These are phyloP conservation scores for Loxodes magnus DNA, from an alignment of 73 alveolate genomes.

Conservation along the genomic window DNA sequence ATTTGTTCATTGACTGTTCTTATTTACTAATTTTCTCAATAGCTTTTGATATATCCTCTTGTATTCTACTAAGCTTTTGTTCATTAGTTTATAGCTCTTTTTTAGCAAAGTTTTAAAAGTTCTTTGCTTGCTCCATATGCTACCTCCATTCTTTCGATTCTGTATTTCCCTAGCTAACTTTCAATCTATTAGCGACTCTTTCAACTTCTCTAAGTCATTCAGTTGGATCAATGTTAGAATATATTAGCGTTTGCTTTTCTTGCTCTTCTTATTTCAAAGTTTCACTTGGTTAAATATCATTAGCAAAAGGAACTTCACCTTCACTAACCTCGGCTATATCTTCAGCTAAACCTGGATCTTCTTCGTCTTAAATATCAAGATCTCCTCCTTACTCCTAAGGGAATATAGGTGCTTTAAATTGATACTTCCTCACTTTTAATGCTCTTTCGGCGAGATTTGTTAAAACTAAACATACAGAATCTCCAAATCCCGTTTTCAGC, in stretches of 20 bases:
- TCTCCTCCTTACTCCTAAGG: slow-evolving; percentile 12
- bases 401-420: slow-evolving; percentile 34
- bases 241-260: slow-evolving; percentile 21
- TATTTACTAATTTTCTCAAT: slow-evolving; percentile 35
- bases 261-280: slow-evolving; percentile 17
- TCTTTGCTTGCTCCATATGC: slow-evolving; percentile 50
- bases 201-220: slow-evolving; percentile 60
- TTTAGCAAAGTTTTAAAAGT: slow-evolving; percentile 29
- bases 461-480: slow-evolving; percentile 36
- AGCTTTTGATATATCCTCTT: slow-evolving; percentile 42
- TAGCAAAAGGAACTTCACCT: slow-evolving; percentile 42
- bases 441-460: slow-evolving; percentile 24
- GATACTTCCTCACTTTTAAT: slow-evolving; percentile 21
- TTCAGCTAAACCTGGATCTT: slow-evolving; percentile 23
- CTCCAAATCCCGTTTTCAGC: slow-evolving; percentile 43
- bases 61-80: slow-evolving; percentile 27
- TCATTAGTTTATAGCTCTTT: slow-evolving; percentile 33
- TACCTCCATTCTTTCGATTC: slow-evolving; percentile 47
- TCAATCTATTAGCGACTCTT: slow-evolving; percentile 49
- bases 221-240: slow-evolving; percentile 30
- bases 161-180: slow-evolving; percentile 15
- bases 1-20: slow-evolving; percentile 25
- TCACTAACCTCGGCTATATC: slow-evolving; percentile 34
- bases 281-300: slow-evolving; percentile 12
- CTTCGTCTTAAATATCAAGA: background rate